Evolutionary conservation across 73 alveolate genomes (phyloP).

Genomic region (Paramecium caudatum): DNA sequence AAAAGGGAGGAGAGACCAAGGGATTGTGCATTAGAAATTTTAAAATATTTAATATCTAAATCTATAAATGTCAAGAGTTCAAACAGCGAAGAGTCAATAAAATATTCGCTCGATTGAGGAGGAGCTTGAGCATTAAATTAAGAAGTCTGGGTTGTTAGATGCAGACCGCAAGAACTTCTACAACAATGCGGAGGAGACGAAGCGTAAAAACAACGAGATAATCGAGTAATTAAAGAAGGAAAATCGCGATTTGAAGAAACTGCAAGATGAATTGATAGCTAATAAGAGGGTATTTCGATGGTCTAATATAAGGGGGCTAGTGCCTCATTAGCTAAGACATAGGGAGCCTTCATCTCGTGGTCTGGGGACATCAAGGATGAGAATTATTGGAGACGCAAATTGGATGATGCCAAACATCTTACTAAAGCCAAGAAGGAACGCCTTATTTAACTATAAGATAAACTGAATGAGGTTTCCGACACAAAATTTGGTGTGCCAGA

Average conservation of each 20-base stretch:
- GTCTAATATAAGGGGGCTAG: slow-evolving; percentile 62
- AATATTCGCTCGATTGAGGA: slow-evolving; percentile 73
- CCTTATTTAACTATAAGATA: slow-evolving; percentile 64
- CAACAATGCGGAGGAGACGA: slow-evolving; percentile 76
- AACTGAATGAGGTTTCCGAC: slow-evolving; percentile 73
- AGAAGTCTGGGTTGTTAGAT: slow-evolving; percentile 72
- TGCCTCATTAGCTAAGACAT: slow-evolving; percentile 73
- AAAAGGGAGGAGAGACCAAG: too few relatives aligned
- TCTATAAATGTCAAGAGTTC: slow-evolving; percentile 44
- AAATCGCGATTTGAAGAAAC: slow-evolving; percentile 64
- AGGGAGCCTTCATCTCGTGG: slow-evolving; percentile 77
- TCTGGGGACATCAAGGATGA: slow-evolving; percentile 78
- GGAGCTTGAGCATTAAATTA: slow-evolving; percentile 68
- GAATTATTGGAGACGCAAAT: slow-evolving; percentile 78
- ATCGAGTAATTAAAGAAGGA: slow-evolving; percentile 73
- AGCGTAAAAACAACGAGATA: slow-evolving; percentile 68
- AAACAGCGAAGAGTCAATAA: slow-evolving; percentile 76
- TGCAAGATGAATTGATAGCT: slow-evolving; percentile 77
- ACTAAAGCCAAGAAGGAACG: slow-evolving; percentile 71
- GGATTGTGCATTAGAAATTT: too few relatives aligned
- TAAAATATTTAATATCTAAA: too few relatives aligned
- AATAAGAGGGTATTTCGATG: slow-evolving; percentile 69
- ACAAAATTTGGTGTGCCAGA: slow-evolving; percentile 81
- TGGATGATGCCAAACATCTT: slow-evolving; percentile 75
- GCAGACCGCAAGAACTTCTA: slow-evolving; percentile 76